Evolutionary conservation across 352 stramenopile genomes (phyloP), one percentile per base, ranked within the genome.

Genomic region (Phytophthora citrophthora): DNA sequence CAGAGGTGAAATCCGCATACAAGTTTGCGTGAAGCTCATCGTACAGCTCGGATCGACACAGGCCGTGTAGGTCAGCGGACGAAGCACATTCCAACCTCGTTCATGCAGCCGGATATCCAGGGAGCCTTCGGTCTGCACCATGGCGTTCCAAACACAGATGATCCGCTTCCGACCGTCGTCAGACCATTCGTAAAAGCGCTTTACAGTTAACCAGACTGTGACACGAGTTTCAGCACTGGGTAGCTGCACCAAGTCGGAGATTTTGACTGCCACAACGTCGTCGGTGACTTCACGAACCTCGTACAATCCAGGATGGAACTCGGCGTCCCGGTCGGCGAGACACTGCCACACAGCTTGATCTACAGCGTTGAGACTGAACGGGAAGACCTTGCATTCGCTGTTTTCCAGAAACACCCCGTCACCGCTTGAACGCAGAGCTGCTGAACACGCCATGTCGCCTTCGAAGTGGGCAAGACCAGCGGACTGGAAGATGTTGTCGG

Each of bases 1-100:
- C 13, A 75, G 16, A 26, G 53, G 67, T 9, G 53, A 68, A 7
- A 76, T 50, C 8, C 54, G 40, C 61, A 72, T 71, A 12, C 58
- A 61, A 34, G 70, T 76, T 38, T 74, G 70, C 18, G 64, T 66
- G 44, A 75, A 62, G 36, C 67, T 64, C 56, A 75, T 75, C 32
- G 55, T 41, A 15, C 50, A 16, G 49, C 56, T 64, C 10, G 48
- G 20, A 24, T 56, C 56, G 1, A 55, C 34, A n/a, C 56, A 67
- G 9, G 61, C 60, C 6, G 46, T 65, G 43, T 62, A 61, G 0
- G 61, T 52, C 12, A 72, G 24, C 18, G 68, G 40, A 20, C 73
- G 70, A 2, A 77, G 39, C 15, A 72, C 20, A 38, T 74, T 74
- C 67, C 63, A 81, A 5, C 70, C 70, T 15, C 52, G 60, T 48